Evolutionary conservation across 495 filamentous ascomycete species (phyloP).

Genomic region (Cladorrhinum samala): DNA sequence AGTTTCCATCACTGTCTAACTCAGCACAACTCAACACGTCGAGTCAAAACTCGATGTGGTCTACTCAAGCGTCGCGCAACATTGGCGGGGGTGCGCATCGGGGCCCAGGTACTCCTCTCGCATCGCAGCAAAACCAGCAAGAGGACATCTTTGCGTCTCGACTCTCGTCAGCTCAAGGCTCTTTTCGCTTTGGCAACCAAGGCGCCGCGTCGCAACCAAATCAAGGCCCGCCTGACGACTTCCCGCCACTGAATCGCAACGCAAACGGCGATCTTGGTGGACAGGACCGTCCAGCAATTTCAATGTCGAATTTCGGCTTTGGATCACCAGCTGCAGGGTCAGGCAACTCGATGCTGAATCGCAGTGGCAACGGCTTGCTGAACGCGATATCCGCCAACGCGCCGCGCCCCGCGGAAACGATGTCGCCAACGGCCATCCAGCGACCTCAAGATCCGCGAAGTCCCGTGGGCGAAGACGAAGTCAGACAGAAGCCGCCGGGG

Average conservation of each 20-base stretch:
- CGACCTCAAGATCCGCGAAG: constrained; percentile 39
- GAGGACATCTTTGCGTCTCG: constrained; percentile 56
- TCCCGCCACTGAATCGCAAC: constrained; percentile 72
- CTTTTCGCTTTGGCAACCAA: constrained; percentile 51
- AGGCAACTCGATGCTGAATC: constrained; percentile 24
- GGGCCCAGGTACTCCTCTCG: constrained; percentile 51
- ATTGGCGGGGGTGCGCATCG: constrained; percentile 57
- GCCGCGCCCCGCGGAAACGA: constrained; percentile 31
- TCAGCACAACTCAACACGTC: constrained; percentile 53
- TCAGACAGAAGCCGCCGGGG: constrained; percentile 35
- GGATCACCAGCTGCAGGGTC: constrained; percentile 37
- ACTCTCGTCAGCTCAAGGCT: constrained; percentile 52
- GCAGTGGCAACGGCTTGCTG: constrained; percentile 50
- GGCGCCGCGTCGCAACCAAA: constrained; percentile 47
- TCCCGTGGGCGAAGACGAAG: constrained; percentile 32
- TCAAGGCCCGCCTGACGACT: constrained; percentile 74
- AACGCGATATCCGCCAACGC: constrained; percentile 52
- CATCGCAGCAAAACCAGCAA: constrained; percentile 50
- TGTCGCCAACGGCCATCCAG: constrained; percentile 32
- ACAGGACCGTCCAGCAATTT: constrained; percentile 55
- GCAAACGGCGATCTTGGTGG: constrained; percentile 62
- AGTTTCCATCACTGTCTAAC: constrained; percentile 78
- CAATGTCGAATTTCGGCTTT: constrained; percentile 63
- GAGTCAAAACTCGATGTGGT: constrained; percentile 54
- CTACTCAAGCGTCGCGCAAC: constrained; percentile 38